Percentiles rank a stretch among this genome's conserved stretches.
Evolutionary conservation across 2,329 filamentous ascomycete species (phyloP).

Genomic region (Stemphylium vesicarium): DNA sequence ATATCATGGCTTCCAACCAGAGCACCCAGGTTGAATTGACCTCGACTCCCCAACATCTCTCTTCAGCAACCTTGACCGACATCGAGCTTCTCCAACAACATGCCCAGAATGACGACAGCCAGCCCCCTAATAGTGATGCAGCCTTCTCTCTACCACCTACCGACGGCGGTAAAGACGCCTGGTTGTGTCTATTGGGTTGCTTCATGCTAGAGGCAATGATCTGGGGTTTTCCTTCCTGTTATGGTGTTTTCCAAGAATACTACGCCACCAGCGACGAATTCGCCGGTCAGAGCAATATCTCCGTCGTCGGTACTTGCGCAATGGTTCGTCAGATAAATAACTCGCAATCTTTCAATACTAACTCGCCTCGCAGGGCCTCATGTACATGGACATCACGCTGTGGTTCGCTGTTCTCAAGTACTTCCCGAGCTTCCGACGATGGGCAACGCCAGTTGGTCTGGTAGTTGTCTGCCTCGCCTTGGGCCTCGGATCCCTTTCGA

Average conservation of each 20-base stretch:
- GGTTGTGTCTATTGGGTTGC: conserved; percentile 45
- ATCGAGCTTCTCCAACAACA: conserved; percentile 22
- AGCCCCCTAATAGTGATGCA: conserved; percentile 27
- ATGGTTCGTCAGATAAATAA: conserved; percentile 26
- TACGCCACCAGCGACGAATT: conserved; percentile 41
- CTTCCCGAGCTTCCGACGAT: conserved; percentile 46
- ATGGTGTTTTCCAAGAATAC: conserved; percentile 45
- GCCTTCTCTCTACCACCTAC: conserved; percentile 37
- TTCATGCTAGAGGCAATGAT: conserved; percentile 62
- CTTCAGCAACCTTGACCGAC: conserved; percentile 16
- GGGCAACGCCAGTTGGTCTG: conserved; percentile 47
- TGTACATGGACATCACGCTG: conserved; percentile 55
- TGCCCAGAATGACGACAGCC: not conserved
- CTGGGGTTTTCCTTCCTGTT: conserved; percentile 43
- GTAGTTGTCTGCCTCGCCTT: conserved; percentile 43
- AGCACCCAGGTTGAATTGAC: conserved; percentile 22
- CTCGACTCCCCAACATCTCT: conserved; percentile 17
- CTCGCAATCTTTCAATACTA: not conserved
- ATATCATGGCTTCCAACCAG: conserved; percentile 24
- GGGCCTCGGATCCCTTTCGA: conserved; percentile 45
- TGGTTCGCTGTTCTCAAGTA: conserved; percentile 48
- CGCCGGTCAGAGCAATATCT: conserved; percentile 38
- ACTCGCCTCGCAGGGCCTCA: conserved; percentile 47
- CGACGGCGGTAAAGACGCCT: conserved; percentile 40
- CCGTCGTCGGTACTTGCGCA: conserved; percentile 42